These are phyloP conservation scores for Elaeis oleifera DNA, from an alignment of 202 grass and related monocot species.

Conservation along the genomic window DNA sequence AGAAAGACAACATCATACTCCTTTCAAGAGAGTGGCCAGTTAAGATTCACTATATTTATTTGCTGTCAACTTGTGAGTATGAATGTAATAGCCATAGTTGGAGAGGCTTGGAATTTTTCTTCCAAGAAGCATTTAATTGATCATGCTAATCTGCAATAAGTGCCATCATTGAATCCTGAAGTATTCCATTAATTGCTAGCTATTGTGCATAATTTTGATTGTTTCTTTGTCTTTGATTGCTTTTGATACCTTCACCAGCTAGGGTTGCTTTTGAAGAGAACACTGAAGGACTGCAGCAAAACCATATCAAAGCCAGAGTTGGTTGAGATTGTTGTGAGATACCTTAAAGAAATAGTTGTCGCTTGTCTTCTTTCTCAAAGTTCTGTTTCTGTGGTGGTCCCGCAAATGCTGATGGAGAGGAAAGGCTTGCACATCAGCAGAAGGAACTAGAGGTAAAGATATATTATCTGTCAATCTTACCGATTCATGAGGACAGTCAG, in stretches of 20 bases:
- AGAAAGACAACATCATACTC: no score
- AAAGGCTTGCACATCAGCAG: conserved; percentile 45
- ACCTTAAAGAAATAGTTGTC: conserved; percentile 31
- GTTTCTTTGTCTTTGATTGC: not conserved
- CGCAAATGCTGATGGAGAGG: conserved; percentile 15
- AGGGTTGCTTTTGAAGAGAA: conserved; percentile 49
- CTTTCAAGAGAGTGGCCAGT: no score
- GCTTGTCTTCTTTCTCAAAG: conserved; percentile 13
- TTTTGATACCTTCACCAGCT: conserved; percentile 32
- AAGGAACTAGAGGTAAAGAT: conserved; percentile 50
- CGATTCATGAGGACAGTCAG: no score
- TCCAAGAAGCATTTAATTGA: no score
- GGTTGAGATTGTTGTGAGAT: conserved; percentile 44
- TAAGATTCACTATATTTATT: no score
- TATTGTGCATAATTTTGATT: not conserved
- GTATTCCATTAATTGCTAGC: not conserved
- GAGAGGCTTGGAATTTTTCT: no score
- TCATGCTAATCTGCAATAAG: no score
- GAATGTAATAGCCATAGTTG: no score
- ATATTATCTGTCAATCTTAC: not conserved
- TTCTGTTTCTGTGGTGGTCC: conserved; percentile 6
- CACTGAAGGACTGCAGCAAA: conserved; percentile 50
- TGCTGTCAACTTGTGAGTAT: no score
- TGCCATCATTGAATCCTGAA: no score
- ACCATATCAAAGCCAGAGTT: conserved; percentile 35